Conservation (phyloP, 2,329 filamentous ascomycete genomes). For the Phialocephala subalpina region DNA sequence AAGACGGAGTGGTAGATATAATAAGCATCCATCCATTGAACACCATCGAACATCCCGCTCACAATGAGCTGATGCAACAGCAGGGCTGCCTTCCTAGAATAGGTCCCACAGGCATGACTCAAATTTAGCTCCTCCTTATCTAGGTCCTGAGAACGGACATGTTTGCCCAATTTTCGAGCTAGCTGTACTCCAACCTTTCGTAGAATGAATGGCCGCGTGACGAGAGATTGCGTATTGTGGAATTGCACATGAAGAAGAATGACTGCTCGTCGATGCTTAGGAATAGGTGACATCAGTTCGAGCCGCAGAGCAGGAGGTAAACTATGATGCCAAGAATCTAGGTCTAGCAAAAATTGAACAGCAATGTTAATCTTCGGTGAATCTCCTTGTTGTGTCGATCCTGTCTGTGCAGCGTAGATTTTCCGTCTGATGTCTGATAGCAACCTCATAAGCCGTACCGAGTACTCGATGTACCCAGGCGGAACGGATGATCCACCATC, state of each 20-base stretch:
- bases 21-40: slow-evolving; percentile 42
- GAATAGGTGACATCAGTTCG: slow-evolving; percentile 28
- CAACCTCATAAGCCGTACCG: slow-evolving; percentile 36
- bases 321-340: slow-evolving; percentile 40
- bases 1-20: slow-evolving; percentile 42
- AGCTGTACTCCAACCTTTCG: slow-evolving; percentile 41
- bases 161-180: slow-evolving; percentile 37
- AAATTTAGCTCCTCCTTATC: slow-evolving; percentile 39
- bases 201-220: slow-evolving; percentile 40
- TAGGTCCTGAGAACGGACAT: slow-evolving; percentile 38
- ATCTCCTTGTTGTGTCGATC: slow-evolving; percentile 31
- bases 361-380: slow-evolving; percentile 33
- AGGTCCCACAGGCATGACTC: slow-evolving; percentile 37
- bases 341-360: slow-evolving; percentile 35
- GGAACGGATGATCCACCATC: slow-evolving; percentile 39
- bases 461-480: slow-evolving; percentile 37
- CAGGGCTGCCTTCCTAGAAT: slow-evolving; percentile 33
- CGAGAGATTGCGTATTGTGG: slow-evolving; percentile 40
- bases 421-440: slow-evolving; percentile 38
- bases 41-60: slow-evolving; percentile 38
- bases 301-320: slow-evolving; percentile 37
- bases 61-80: slow-evolving; percentile 38
- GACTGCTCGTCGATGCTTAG: slow-evolving; percentile 39
- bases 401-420: slow-evolving; percentile 38
- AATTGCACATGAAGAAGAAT: slow-evolving; percentile 41